These are phyloP conservation scores for Globisporangium alternatum DNA, from an alignment of 352 stramenopile genomes.

Conservation along the genomic window DNA sequence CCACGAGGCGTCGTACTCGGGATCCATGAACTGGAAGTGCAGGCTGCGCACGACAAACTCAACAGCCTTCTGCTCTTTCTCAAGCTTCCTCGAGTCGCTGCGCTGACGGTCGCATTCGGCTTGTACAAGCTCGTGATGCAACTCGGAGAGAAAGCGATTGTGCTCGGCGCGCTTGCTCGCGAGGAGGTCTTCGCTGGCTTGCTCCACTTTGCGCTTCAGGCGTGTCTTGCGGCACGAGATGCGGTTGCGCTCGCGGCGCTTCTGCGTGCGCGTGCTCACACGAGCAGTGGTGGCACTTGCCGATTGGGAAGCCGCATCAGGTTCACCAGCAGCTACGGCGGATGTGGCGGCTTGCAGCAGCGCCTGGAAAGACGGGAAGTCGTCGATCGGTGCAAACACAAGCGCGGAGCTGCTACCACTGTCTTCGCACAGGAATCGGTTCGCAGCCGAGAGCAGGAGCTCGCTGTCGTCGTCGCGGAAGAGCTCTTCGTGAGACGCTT, in stretches of 20 bases:
- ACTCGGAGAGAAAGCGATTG: conserved; percentile 30
- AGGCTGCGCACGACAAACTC: conserved; percentile 30
- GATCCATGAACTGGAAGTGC: conserved; percentile 39
- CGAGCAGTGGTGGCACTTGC: not conserved
- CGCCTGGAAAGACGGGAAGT: conserved; percentile 11
- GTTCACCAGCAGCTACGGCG: not conserved
- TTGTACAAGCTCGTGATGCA: conserved; percentile 20
- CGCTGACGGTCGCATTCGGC: not conserved
- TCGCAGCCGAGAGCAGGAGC: conserved; percentile 10
- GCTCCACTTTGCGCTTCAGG: conserved; percentile 41
- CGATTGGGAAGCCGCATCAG: not conserved
- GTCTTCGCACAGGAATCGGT: not conserved
- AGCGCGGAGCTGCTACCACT: not conserved
- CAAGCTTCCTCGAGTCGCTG: not conserved
- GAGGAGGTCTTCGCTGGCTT: conserved; percentile 24
- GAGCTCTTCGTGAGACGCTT: not conserved
- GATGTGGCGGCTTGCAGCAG: conserved; percentile 4
- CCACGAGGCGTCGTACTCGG: conserved; percentile 22
- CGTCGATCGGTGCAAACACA: not conserved
- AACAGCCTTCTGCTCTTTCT: conserved; percentile 17
- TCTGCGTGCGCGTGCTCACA: conserved; percentile 4
- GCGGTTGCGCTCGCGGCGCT: conserved; percentile 39
- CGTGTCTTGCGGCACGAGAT: conserved; percentile 47
- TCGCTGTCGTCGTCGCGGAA: conserved; percentile 2
- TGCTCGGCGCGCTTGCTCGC: conserved; percentile 27